Evolutionary conservation across 305 asterid genomes (phyloP).

Genomic region (Solanum hybrid): DNA sequence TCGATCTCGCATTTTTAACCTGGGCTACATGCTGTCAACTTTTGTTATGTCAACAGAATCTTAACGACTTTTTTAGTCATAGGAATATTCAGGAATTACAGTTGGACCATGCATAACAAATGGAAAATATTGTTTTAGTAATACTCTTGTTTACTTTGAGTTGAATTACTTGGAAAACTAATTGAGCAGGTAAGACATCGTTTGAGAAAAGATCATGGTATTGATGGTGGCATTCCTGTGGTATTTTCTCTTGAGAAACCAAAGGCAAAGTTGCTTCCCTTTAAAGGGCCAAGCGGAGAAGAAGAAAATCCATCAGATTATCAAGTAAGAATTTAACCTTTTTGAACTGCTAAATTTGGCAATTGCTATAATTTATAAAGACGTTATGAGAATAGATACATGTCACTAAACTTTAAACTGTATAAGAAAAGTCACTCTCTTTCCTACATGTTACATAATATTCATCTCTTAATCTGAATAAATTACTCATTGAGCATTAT

Average conservation of each 20-base stretch:
- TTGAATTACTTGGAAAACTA: slow-evolving; percentile 19
- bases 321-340: slow-evolving; percentile 49
- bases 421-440: not conserved
- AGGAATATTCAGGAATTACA: not conserved
- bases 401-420: not conserved
- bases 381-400: not conserved
- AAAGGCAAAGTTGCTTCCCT: slow-evolving; percentile 90
- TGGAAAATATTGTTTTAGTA: not conserved
- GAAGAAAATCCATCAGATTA: slow-evolving; percentile 95
- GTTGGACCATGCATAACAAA: not conserved
- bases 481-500: not conserved
- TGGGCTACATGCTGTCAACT: not conserved
- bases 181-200: slow-evolving; percentile 77
- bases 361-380: not conserved
- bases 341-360: slow-evolving; percentile 2
- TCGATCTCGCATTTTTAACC: not conserved
- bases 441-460: not conserved
- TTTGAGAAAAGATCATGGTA: slow-evolving; percentile 66
- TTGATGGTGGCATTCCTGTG: slow-evolving; percentile 95
- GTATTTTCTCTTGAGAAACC: slow-evolving; percentile 94
- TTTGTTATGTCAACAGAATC: not conserved
- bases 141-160: not conserved
- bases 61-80: not conserved
- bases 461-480: not conserved
- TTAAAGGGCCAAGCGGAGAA: slow-evolving; percentile 76